Evolutionary conservation across 192 early-diverging fungal species (phyloP), one percentile per base, ranked within the genome.

Genomic region (Backusella luteola): DNA sequence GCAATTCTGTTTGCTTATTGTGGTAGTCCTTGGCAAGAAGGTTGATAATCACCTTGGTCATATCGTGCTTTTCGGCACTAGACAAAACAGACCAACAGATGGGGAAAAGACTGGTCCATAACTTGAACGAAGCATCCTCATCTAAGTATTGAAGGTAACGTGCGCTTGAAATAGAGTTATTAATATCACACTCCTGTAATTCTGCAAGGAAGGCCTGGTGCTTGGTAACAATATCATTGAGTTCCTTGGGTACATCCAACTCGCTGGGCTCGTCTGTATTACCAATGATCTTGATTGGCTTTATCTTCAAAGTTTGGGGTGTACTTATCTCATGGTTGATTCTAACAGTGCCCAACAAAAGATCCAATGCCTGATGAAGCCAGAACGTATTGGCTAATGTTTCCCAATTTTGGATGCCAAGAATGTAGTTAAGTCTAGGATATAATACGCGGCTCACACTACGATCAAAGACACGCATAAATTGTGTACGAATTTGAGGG

Each of bases 381-480:
- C 97, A 99, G 77, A 96, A 99, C 15, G 91, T 89, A 53, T 85
- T 83, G 0, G 89, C 87, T 12, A 99, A 87, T 68, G 86, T 91
- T 66, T 98, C 97, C 98, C 98, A 99, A 74, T 94, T 98, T 81
- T 99, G 98, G 12, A 94, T 90, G 36, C 91, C 91, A 36, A 99
- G 79, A 26, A 99, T 82, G 76, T 99, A 99, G 44, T 91, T 93
- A 15, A 99, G 84, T 6, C 98, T 86, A 29, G 87, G 86, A 68
- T 87, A 83, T n/a, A 97, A 79, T 0, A 88, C 82, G 6, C 86
- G 86, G 26, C 89, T 87, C 72, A 97, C 87, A 75, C 93, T 95
- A 14, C 90, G 78, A 66, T 98, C 91, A 72, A 98, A 93, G 15
- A 96, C 93, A 1, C 85, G 87, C 23, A 91, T 84, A 82, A 99